A percentile compares a stretch with the other conserved stretches of the same genome.
Conservation (phyloP, 331 rosid species). For the Rosa hybrid region DNA sequence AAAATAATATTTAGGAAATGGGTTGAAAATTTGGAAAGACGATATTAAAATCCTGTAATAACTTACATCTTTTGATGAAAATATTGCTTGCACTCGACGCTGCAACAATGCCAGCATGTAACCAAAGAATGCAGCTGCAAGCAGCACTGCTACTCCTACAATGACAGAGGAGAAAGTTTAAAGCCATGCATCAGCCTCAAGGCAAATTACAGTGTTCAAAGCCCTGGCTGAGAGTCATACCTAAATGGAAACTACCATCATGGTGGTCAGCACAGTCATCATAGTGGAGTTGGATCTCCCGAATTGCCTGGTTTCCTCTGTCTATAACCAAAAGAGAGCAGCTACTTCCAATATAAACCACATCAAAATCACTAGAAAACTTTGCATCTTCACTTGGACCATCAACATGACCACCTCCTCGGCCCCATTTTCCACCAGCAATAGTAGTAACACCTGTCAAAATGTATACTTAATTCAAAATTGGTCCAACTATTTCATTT, state of each 20-base stretch:
- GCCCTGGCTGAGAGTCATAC: constrained; percentile 38
- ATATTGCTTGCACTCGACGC: constrained; percentile 69
- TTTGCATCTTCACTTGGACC: constrained; percentile 98
- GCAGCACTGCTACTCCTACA: constrained; percentile 74
- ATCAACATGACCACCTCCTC: constrained; percentile 84
- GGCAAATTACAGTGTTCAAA: constrained; percentile 17
- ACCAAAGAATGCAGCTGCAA: constrained; percentile 75
- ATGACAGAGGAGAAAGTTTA: constrained; percentile 8
- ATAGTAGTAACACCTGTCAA: constrained; percentile 86
- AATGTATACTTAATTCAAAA: constrained; percentile 6
- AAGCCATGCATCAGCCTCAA: constrained; percentile 25
- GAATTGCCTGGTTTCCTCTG: constrained; percentile 91
- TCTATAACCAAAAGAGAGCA: constrained; percentile 93
- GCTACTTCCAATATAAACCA: constrained; percentile 68
- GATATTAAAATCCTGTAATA: background rate
- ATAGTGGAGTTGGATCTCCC: constrained; percentile 87
- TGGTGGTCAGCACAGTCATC: constrained; percentile 64
- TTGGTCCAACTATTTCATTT: background rate
- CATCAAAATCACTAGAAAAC: constrained; percentile 86
- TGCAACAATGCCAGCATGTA: constrained; percentile 87
- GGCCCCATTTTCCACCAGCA: constrained; percentile 95
- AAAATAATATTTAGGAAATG: background rate
- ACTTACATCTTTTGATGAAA: constrained; percentile 70
- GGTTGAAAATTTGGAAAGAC: background rate
- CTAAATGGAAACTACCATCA: constrained; percentile 65